Conservation (phyloP, 352 stramenopile species). For the Pythium plurisporium region DNA sequence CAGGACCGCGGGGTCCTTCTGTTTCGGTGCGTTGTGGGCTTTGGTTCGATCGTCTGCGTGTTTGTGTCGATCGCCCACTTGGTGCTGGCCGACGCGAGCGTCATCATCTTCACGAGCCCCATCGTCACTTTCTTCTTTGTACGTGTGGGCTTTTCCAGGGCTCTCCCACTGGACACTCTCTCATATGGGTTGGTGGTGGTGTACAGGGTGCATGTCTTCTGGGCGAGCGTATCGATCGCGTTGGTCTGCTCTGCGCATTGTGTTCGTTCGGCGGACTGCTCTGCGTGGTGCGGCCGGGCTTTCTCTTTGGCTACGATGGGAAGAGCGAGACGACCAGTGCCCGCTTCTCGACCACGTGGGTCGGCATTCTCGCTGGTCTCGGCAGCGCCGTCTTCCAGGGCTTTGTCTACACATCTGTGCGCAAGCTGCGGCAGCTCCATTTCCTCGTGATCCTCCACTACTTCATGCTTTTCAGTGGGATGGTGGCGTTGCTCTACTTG, state of each 20-base stretch:
- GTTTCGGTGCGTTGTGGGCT: conserved; percentile 60
- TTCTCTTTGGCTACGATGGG: conserved; percentile 43
- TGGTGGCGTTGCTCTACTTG: conserved; percentile 49
- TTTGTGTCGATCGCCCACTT: conserved; percentile 80
- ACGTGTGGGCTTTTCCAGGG: conserved; percentile 1
- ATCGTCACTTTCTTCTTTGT: conserved; percentile 75
- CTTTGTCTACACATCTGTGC: conserved; percentile 67
- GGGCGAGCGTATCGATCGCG: conserved; percentile 24
- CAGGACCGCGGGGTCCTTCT: conserved; percentile 55
- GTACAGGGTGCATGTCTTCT: conserved; percentile 28
- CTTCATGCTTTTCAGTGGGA: conserved; percentile 64
- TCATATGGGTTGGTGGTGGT: background rate
- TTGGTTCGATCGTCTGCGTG: conserved; percentile 65
- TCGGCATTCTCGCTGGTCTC: conserved; percentile 46
- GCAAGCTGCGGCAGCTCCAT: conserved; percentile 51
- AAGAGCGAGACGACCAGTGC: conserved; percentile 16
- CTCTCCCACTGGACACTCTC: background rate
- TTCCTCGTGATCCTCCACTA: conserved; percentile 73
- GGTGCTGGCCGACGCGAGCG: conserved; percentile 67
- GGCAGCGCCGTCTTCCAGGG: conserved; percentile 56
- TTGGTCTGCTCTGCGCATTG: conserved; percentile 27
- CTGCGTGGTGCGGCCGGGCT: conserved; percentile 35
- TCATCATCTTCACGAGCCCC: conserved; percentile 70
- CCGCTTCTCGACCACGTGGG: conserved; percentile 38
- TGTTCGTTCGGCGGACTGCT: conserved; percentile 34